Conservation (phyloP, 805 yeast species). For the Wickerhamiella australiensis region DNA sequence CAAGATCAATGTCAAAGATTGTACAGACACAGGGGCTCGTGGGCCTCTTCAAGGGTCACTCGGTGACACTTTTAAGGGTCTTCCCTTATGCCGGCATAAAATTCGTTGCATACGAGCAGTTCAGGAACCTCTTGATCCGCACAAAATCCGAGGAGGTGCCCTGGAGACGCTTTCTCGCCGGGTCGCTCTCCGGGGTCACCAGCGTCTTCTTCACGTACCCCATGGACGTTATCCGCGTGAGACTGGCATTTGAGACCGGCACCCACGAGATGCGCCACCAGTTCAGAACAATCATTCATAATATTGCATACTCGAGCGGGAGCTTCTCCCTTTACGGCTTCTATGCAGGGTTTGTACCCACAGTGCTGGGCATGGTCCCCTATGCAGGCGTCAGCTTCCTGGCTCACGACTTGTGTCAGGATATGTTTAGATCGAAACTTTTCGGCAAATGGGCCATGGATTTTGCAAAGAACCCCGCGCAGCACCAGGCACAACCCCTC, state of each 20-base stretch:
- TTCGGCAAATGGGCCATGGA: constrained; percentile 38
- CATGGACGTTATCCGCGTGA: constrained; percentile 74
- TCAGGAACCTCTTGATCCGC: constrained; percentile 69
- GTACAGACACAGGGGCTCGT: constrained; percentile 53
- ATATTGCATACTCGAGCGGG: constrained; percentile 21
- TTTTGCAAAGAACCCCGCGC: constrained; percentile 29
- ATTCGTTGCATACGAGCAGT: constrained; percentile 91
- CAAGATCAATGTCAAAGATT: constrained; percentile 58
- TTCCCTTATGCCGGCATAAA: constrained; percentile 97
- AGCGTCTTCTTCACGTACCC: constrained; percentile 89
- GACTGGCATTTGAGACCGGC: constrained; percentile 79
- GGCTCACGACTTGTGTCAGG: constrained; percentile 86
- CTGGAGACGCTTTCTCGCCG: constrained; percentile 67
- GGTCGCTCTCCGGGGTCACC: constrained; percentile 78
- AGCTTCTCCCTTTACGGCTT: constrained; percentile 45
- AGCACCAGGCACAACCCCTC: constrained; percentile 45
- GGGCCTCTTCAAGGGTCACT: constrained; percentile 92
- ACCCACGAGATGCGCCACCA: constrained; percentile 22
- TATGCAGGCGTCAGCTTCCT: constrained; percentile 96
- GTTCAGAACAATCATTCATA: constrained; percentile 22
- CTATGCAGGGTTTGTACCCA: constrained; percentile 89
- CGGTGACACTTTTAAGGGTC: constrained; percentile 79
- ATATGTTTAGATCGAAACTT: constrained; percentile 53
- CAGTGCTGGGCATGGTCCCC: constrained; percentile 90
- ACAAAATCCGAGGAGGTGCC: constrained; percentile 64